Evolutionary conservation across 148 eudicot species (phyloP), one percentile per base, ranked within the genome.

Genomic region (Pharnaceum exiguum): DNA sequence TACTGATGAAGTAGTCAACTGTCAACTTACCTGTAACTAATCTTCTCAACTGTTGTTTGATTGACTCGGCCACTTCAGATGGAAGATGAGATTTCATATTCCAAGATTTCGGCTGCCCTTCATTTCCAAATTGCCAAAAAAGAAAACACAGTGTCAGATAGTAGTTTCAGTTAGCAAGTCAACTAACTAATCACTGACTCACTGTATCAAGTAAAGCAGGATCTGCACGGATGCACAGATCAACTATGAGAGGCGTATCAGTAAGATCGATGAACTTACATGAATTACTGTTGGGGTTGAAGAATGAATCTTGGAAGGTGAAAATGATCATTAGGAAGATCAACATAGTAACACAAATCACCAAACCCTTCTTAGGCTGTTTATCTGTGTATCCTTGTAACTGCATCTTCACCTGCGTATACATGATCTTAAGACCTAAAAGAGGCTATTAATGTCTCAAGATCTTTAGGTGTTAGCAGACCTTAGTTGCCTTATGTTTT

Each of bases 291-390:
- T 1, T 32, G 6, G 63, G 46, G 16, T 5, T 33, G 25, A 32
- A 47, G n/a, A 15, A 24, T 18, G 55, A 48, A 60, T 60, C 65
- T 16, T 47, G 65, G 24, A 15, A 7, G 25, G 48, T 5, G 3
- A 27, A 7, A 46, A 59, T 12, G n/a, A 60, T 1, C 16, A 60
- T 7, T n/a, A 60, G 16, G 33, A 60, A n/a, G 44, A 60, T 16
- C n/a, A 47, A 3, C n/a, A 35, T 15, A 18, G 53, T 22, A n/a
- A 17, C 12, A 10, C 29, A 48, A 25, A 60, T 16, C 7, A 60
- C 2, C 45, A 60, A n/a, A n/a, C n/a, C n/a, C n/a, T n/a, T n/a
- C n/a, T n/a, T n/a, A n/a, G n/a, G 25, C 13, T 53, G 42, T 31
- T 28, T 53, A 24, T 48, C 52, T 48, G 30, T 32, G 27, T 48